Base-by-base conservation (phyloP, 768 basidiomycete genomes). In the Psilocybe cubensis region DNA sequence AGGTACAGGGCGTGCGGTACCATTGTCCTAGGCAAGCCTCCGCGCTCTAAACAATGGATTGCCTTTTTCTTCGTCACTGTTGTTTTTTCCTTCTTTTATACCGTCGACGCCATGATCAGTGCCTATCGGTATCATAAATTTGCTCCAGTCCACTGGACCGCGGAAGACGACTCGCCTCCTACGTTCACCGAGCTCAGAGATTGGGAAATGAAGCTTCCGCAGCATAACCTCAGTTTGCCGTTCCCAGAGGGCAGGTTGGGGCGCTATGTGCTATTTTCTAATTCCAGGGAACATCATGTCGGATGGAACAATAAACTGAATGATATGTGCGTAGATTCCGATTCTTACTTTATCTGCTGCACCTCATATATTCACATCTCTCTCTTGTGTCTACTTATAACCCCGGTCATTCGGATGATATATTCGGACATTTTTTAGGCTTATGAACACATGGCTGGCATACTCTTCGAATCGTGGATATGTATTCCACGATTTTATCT, bases 251-350 rank as follows among this genome's bases (percentile, higher is more conserved):
- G 83, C 2, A 68, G 64, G 44, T 70, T 66, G 18, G 83, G 82
- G 20, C 72, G 81, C 33, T 84, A 82, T 62, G 76, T 83, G 51
- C 76, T 76, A 35, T 83, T 84, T 60, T 72, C 70, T 2, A 79
- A 76, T 57, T 65, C 63, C 50, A 75, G 80, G 52, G 69, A 75
- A 17, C 68, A 75, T 42, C 60, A 58, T 21, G 60, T 82, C 28
- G 82, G 82, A 2, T 83, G 81, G 81, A 84, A 83, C 65, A 85
- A 84, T 62, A 75, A 76, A 51, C 62, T 83, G 42, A 81, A 81
- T 53, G 83, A 84, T 66, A 64, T 81, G 82, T 83, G 59, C 38
- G 79, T 44, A 11, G 27, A 43, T 42, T 60, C 18, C 25, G 52
- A 28, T 40, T 54, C 18, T 42, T 46, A 20, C 3, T 25, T 17